These are phyloP conservation scores for Naumovozyma castellii DNA, from an alignment of 805 yeast species.

Conservation along the genomic window DNA sequence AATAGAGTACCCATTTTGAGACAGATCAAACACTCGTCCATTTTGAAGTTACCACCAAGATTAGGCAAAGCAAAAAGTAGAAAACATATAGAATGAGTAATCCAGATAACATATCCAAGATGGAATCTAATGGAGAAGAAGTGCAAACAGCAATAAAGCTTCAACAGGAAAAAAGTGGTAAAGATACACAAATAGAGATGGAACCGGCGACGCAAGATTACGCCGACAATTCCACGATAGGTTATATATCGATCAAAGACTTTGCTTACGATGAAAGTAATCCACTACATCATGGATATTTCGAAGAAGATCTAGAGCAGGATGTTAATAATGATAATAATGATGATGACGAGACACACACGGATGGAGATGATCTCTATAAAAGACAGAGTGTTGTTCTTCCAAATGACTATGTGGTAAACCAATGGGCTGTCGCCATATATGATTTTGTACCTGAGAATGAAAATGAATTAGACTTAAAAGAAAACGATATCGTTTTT, in stretches of 20 bases:
- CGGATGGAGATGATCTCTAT: conserved; percentile 7
- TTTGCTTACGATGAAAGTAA: conserved; percentile 67
- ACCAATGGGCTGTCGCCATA: conserved; percentile 65
- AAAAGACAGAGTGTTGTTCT: conserved; percentile 28
- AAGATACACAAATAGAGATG: not conserved
- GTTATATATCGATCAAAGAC: conserved; percentile 55
- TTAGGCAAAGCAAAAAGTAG: not conserved
- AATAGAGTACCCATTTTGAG: not conserved
- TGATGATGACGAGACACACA: conserved; percentile 13
- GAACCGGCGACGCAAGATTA: not conserved
- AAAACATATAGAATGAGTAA: not conserved
- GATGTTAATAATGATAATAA: conserved; percentile 13
- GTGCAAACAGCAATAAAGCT: not conserved
- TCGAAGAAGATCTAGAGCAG: conserved; percentile 22
- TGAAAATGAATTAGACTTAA: conserved; percentile 75
- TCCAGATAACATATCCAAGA: not conserved
- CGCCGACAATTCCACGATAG: conserved; percentile 6
- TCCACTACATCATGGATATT: conserved; percentile 61
- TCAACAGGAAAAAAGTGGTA: not conserved
- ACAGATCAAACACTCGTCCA: too few species aligned
- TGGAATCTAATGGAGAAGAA: not conserved
- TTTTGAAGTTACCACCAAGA: too few species aligned
- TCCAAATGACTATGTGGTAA: conserved; percentile 33
- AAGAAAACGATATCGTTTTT: conserved; percentile 76
- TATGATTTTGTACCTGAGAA: conserved; percentile 90